phyloP scores from a whole-genome alignment of 1,139 yeast species.

The Pneumocystis canis region DNA sequence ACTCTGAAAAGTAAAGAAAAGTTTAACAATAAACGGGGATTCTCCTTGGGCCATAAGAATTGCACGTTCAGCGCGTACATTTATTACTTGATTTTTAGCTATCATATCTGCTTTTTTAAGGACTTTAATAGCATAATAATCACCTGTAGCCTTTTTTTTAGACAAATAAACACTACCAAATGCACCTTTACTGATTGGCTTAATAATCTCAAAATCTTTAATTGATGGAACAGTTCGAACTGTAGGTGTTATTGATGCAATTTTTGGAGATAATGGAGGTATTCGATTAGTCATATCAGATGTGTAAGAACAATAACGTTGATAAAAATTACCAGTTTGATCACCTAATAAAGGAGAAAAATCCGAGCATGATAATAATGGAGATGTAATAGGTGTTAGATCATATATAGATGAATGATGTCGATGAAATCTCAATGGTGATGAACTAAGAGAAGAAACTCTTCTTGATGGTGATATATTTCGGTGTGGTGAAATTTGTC shows the following conservation, averaged over 20 bases:
- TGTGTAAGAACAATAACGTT: constrained; percentile 16
- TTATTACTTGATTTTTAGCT: constrained; percentile 87
- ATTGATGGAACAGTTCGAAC: constrained; percentile 47
- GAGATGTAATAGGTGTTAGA: constrained; percentile 12
- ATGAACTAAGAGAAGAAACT: constrained; percentile 1
- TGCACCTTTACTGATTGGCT: constrained; percentile 94
- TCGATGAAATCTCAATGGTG: neutral
- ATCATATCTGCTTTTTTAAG: constrained; percentile 89
- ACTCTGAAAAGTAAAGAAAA: constrained; percentile 80
- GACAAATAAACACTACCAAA: constrained; percentile 91
- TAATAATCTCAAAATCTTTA: constrained; percentile 74
- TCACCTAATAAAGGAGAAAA: constrained; percentile 12
- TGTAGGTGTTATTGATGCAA: constrained; percentile 45
- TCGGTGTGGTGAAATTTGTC: neutral
- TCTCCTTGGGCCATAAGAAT: constrained; percentile 95
- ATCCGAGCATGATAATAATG: constrained; percentile 16
- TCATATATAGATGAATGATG: neutral
- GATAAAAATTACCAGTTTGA: constrained; percentile 10
- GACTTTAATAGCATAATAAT: constrained; percentile 91
- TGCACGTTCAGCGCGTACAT: constrained; percentile 88
- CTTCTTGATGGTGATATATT: constrained; percentile 2
- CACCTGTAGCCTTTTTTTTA: constrained; percentile 72
- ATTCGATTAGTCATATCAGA: constrained; percentile 10
- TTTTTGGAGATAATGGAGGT: constrained; percentile 65
- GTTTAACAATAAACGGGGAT: constrained; percentile 83